Evolutionary conservation across 768 basidiomycete genomes (phyloP).

Genomic region (Naganishia vishniacii): DNA sequence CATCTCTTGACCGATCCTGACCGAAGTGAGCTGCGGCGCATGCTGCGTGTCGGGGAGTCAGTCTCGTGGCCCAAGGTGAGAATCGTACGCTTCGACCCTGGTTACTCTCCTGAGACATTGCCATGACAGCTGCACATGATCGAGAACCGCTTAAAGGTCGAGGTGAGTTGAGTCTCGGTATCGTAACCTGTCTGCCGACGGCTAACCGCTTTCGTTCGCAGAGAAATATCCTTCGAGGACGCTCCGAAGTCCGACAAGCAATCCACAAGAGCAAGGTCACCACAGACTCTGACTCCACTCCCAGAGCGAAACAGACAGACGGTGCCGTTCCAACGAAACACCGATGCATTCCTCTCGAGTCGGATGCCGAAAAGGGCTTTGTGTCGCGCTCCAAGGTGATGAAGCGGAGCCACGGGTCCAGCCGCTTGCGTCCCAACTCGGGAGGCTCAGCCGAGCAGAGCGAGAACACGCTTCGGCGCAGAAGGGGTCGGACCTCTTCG

Average conservation of each 20-base stretch:
- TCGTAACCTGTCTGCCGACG: not conserved
- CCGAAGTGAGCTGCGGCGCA: slow-evolving; percentile 68
- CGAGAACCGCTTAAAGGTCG: slow-evolving; percentile 64
- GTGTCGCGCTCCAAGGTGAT: slow-evolving; percentile 54
- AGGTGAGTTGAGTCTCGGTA: slow-evolving; percentile 32
- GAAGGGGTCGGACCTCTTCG: slow-evolving; percentile 9
- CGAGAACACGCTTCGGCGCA: not conserved
- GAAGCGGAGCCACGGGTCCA: slow-evolving; percentile 14
- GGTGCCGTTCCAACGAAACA: slow-evolving; percentile 49
- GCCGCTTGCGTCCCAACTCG: not conserved
- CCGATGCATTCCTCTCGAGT: slow-evolving; percentile 65
- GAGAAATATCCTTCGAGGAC: slow-evolving; percentile 72
- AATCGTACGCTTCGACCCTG: not conserved
- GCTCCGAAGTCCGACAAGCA: slow-evolving; percentile 62
- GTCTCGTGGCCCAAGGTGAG: slow-evolving; percentile 96
- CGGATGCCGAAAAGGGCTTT: slow-evolving; percentile 71
- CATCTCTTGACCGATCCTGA: slow-evolving; percentile 78
- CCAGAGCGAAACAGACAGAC: slow-evolving; percentile 28
- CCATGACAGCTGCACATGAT: slow-evolving; percentile 76
- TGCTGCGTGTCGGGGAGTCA: slow-evolving; percentile 77
- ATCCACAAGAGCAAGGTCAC: slow-evolving; percentile 51
- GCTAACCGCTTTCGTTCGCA: slow-evolving; percentile 48
- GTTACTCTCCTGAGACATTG: not conserved
- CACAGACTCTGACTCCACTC: slow-evolving; percentile 32
- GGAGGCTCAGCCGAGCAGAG: not conserved